These are phyloP conservation scores for Fusarium brevicatenulatum DNA, from an alignment of 2,329 filamentous ascomycete genomes.

Conservation along the genomic window DNA sequence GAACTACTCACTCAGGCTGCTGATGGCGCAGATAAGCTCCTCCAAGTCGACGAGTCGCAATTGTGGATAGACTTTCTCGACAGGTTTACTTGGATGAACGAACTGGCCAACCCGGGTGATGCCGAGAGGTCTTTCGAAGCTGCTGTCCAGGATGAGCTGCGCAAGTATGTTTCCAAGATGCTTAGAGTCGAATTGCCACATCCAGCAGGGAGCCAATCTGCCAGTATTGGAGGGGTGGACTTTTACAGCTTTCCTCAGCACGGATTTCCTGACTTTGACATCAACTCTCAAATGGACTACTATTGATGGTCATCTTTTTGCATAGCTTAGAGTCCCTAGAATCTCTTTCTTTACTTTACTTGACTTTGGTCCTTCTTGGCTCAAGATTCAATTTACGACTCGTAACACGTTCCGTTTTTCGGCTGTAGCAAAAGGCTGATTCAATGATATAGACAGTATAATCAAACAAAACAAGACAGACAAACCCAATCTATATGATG, in stretches of 20 bases:
- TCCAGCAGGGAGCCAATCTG: constrained; percentile 6
- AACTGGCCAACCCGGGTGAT: constrained; percentile 20
- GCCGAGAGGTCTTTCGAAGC: constrained; percentile 37
- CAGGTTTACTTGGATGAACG: constrained; percentile 42
- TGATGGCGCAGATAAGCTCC: constrained; percentile 13
- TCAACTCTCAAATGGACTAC: constrained; percentile 4
- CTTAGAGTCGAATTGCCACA: constrained; percentile 32
- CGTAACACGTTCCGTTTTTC: background rate
- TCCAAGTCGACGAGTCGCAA: constrained; percentile 9
- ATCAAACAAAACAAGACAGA: constrained; percentile 7
- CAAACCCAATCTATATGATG: constrained; percentile 23
- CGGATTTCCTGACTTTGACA: constrained; percentile 6
- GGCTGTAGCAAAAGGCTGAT: background rate
- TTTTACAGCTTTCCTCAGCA: constrained; percentile 4
- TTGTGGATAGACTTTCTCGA: constrained; percentile 36
- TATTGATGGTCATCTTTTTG: background rate
- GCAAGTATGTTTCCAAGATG: constrained; percentile 28
- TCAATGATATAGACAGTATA: background rate
- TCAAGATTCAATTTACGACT: background rate
- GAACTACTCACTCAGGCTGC: constrained; percentile 26
- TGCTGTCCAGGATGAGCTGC: constrained; percentile 27
- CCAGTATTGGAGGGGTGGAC: background rate
- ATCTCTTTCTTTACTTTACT: background rate
- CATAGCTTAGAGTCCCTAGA: background rate
- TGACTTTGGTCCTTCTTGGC: background rate